A percentile compares a stretch with the other conserved stretches of the same genome.
Evolutionary conservation across 345 rosid genomes (phyloP).

Genomic region (Eucalyptus marginata): DNA sequence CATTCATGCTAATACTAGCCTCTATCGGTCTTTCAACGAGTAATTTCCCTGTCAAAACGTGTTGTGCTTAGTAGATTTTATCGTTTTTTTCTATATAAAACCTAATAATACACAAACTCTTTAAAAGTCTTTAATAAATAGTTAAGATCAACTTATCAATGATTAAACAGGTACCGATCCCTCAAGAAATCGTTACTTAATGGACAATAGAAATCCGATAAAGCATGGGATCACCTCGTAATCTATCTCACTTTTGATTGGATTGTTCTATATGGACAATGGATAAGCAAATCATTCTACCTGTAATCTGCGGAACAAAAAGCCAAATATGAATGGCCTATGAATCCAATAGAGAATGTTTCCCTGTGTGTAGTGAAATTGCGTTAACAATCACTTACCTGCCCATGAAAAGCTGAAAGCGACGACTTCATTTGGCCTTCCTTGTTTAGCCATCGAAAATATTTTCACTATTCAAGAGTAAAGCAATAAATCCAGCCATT

Average conservation of each 20-base stretch:
- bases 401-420: background rate
- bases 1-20: no score
- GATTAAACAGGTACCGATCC: background rate
- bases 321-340: background rate
- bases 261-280: background rate
- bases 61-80: background rate
- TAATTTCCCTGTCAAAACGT: background rate
- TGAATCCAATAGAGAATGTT: background rate
- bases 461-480: background rate
- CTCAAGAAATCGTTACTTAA: background rate
- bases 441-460: background rate
- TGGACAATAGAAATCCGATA: background rate
- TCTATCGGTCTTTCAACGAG: no score
- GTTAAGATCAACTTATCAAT: background rate
- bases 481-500: background rate
- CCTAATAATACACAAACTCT: background rate
- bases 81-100: background rate
- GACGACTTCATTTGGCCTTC: background rate
- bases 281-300: background rate
- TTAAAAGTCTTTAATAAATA: background rate
- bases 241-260: background rate
- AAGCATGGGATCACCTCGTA: background rate
- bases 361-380: background rate
- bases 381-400: background rate
- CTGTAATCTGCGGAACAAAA: background rate